Conservation (phyloP, 495 filamentous ascomycete species). For the Podospora pseudocomata region DNA sequence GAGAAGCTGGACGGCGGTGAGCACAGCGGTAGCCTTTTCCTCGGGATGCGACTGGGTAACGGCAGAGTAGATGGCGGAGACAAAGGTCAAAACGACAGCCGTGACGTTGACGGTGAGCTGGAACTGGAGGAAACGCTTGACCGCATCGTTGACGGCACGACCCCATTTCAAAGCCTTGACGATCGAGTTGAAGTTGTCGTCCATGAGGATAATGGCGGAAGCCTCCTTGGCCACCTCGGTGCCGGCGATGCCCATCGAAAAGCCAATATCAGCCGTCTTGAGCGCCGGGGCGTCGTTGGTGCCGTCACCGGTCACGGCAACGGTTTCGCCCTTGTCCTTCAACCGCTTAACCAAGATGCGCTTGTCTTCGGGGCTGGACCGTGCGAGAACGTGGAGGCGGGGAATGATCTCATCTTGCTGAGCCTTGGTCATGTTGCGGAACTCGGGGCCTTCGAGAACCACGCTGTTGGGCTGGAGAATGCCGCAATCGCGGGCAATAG, state of each 20-base stretch:
- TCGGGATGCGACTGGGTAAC: constrained; percentile 16
- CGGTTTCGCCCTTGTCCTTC: constrained; percentile 72
- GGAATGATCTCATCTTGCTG: constrained; percentile 73
- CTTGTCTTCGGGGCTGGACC: constrained; percentile 87
- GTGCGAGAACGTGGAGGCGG: constrained; percentile 74
- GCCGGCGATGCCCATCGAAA: constrained; percentile 89
- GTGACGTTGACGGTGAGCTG: constrained; percentile 91
- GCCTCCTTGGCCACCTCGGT: constrained; percentile 95
- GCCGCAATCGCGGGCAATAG: constrained; percentile 79
- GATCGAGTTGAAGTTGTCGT: constrained; percentile 85
- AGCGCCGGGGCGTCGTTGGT: constrained; percentile 88
- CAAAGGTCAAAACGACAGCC: constrained; percentile 76
- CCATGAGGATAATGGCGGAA: constrained; percentile 86
- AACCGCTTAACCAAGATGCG: constrained; percentile 71
- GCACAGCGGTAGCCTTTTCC: constrained; percentile 60
- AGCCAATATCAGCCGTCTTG: constrained; percentile 82
- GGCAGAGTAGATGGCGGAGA: constrained; percentile 66
- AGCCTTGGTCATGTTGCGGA: constrained; percentile 68
- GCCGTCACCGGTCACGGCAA: constrained; percentile 84
- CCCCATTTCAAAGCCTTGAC: constrained; percentile 90
- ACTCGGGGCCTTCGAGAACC: constrained; percentile 80
- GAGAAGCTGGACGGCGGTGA: constrained; percentile 81
- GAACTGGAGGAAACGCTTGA: constrained; percentile 88
- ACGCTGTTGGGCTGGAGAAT: constrained; percentile 71
- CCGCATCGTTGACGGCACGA: constrained; percentile 84